Conservation (phyloP, 2,329 filamentous ascomycete species). For the Penicillium sp. region DNA sequence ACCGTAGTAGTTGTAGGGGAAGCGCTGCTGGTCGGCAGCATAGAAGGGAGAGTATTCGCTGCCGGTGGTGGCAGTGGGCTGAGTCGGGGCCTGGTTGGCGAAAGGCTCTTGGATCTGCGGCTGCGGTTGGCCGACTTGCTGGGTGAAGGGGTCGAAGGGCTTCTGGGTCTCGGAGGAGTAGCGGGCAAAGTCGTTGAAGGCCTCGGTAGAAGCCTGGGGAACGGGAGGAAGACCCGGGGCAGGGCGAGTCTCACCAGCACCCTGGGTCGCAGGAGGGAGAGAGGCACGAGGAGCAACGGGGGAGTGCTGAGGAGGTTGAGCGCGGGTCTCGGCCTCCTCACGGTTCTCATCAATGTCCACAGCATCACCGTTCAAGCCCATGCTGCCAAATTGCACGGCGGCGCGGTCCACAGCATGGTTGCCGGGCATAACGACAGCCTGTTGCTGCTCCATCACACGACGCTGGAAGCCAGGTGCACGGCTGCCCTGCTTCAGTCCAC, state of each 20-base stretch:
- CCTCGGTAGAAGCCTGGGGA: constrained; percentile 55
- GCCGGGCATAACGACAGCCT: constrained; percentile 96
- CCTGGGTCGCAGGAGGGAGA: constrained; percentile 67
- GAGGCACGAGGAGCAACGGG: constrained; percentile 84
- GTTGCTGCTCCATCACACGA: constrained; percentile 88
- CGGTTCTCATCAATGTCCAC: constrained; percentile 87
- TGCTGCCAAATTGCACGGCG: constrained; percentile 93
- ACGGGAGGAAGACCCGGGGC: constrained; percentile 64
- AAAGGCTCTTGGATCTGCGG: constrained; percentile 65
- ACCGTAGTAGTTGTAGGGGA: constrained; percentile 74
- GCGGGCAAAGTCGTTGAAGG: constrained; percentile 56
- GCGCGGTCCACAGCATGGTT: constrained; percentile 93
- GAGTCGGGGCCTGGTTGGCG: constrained; percentile 57
- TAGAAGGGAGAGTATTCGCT: constrained; percentile 85
- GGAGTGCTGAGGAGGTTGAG: constrained; percentile 90
- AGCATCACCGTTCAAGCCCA: constrained; percentile 76
- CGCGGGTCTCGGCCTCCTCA: constrained; percentile 91
- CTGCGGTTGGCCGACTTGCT: constrained; percentile 66
- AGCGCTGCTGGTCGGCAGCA: constrained; percentile 71
- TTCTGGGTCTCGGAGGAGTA: constrained; percentile 67
- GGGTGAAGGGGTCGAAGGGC: constrained; percentile 82
- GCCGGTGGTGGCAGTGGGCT: constrained; percentile 60
- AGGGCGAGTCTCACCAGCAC: constrained; percentile 51
- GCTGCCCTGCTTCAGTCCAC: constrained; percentile 72
- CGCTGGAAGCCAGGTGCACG: constrained; percentile 81